Conservation (phyloP, 2,329 filamentous ascomycete species). For the Fusarium sp. region DNA sequence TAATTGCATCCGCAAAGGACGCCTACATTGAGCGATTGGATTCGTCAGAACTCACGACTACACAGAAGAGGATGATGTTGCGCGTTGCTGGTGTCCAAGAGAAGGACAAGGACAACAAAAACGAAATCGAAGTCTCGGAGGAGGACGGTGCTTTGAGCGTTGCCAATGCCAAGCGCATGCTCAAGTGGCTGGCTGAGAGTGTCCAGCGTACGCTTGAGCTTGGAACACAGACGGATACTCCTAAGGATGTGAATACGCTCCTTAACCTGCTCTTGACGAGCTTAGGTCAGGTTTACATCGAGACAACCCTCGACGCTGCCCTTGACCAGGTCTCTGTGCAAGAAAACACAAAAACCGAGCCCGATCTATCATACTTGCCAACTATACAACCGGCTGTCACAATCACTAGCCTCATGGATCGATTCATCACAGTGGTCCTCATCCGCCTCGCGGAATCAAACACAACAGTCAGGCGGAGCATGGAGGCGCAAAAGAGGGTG, state of each 20-base stretch:
- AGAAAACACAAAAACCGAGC: conserved; percentile 84
- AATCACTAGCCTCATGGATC: conserved; percentile 92
- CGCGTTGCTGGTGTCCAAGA: conserved; percentile 87
- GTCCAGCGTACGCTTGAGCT: conserved; percentile 92
- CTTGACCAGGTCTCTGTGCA: conserved; percentile 79
- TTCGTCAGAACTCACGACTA: conserved; percentile 86
- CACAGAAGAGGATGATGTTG: conserved; percentile 90
- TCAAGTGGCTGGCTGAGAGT: conserved; percentile 96
- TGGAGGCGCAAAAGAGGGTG: conserved; percentile 82
- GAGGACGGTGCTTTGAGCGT: conserved; percentile 87
- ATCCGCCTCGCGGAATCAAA: conserved; percentile 90
- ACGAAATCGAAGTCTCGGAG: conserved; percentile 90
- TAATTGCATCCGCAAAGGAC: conserved; percentile 88
- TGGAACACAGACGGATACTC: conserved; percentile 87
- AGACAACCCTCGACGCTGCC: conserved; percentile 75
- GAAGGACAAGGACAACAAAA: conserved; percentile 77
- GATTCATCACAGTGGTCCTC: conserved; percentile 89
- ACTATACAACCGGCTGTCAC: conserved; percentile 84
- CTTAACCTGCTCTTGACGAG: conserved; percentile 85
- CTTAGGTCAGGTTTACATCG: conserved; percentile 85
- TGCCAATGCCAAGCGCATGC: conserved; percentile 94
- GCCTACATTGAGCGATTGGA: conserved; percentile 91
- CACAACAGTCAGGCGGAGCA: conserved; percentile 87
- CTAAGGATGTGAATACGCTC: conserved; percentile 90
- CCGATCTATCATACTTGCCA: conserved; percentile 86